These are phyloP conservation scores for Malassezia caprae DNA, from an alignment of 1,284 basidiomycete species.

Conservation along the genomic window DNA sequence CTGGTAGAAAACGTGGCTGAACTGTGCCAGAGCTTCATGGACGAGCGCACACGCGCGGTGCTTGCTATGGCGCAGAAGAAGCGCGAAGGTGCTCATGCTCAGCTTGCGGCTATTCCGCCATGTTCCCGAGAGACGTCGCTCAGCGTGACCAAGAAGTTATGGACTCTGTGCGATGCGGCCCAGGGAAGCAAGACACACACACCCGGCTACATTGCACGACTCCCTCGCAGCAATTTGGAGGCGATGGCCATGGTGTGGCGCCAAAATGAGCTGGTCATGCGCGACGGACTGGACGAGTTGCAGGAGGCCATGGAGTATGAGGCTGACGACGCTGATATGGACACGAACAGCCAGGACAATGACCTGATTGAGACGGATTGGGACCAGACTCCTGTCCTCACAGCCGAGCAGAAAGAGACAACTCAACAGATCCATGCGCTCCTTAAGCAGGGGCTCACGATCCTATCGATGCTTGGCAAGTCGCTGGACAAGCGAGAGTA, in stretches of 20 bases:
- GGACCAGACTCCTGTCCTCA: not conserved
- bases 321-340: not conserved
- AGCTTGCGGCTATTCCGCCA: not conserved
- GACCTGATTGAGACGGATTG: not conserved
- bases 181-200: not conserved
- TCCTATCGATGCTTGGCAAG: not conserved
- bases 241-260: constrained; percentile 26
- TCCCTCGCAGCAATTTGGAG: constrained; percentile 30
- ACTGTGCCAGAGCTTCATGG: constrained; percentile 34
- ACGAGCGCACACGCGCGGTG: constrained; percentile 23
- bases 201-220: constrained; percentile 7
- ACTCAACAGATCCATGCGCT: not conserved
- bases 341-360: not conserved
- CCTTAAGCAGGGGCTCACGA: not conserved
- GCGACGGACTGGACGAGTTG: constrained; percentile 29
- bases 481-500: not conserved
- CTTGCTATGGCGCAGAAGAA: constrained; percentile 23
- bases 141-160: constrained; percentile 13
- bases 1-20: constrained; percentile 27
- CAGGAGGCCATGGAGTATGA: constrained; percentile 19
- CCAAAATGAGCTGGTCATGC: constrained; percentile 25
- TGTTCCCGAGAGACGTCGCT: constrained; percentile 1
- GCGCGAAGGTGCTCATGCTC: constrained; percentile 15
- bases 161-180: constrained; percentile 7
- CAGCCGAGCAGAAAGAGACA: not conserved